phyloP scores from a whole-genome alignment of 1,284 basidiomycete genomes.

The Cutaneotrichosporon sp. region DNA sequence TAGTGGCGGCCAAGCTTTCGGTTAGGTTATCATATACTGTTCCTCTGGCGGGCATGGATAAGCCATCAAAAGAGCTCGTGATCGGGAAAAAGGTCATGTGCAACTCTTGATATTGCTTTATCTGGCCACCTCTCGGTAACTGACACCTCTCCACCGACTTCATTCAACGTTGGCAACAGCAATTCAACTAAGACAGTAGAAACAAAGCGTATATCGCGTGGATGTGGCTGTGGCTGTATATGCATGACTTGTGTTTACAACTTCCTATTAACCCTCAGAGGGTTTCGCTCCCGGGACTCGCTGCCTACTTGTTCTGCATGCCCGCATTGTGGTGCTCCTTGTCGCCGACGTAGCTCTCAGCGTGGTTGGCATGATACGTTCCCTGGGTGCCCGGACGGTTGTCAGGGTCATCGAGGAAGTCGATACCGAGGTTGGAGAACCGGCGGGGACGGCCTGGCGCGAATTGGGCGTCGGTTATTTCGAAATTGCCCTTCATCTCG shows the following conservation, averaged over 20 bases:
- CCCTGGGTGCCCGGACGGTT: slow-evolving; percentile 5
- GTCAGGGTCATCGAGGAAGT: slow-evolving; percentile 21
- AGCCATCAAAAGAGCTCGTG: background rate
- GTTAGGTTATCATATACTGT: background rate
- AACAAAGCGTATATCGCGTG: no score
- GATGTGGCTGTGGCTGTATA: no score
- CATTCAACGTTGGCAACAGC: background rate
- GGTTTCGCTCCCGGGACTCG: no score
- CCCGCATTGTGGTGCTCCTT: slow-evolving; percentile 14
- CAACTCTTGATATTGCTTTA: background rate
- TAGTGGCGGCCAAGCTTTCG: background rate
- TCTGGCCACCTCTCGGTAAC: background rate
- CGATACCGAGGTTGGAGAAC: slow-evolving; percentile 18
- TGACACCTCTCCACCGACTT: background rate
- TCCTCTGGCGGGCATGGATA: no score
- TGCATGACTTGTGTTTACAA: no score
- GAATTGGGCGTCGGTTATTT: background rate
- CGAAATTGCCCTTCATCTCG: background rate
- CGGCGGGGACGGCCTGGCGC: slow-evolving; percentile 13
- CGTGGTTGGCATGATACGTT: slow-evolving; percentile 10
- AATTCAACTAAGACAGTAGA: no score
- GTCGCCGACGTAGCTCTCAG: slow-evolving; percentile 16
- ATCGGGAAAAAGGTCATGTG: background rate
- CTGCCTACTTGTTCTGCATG: background rate
- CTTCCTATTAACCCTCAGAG: no score